These are phyloP conservation scores for Lipomyces sp. DNA, from an alignment of 805 yeast species.

Conservation along the genomic window DNA sequence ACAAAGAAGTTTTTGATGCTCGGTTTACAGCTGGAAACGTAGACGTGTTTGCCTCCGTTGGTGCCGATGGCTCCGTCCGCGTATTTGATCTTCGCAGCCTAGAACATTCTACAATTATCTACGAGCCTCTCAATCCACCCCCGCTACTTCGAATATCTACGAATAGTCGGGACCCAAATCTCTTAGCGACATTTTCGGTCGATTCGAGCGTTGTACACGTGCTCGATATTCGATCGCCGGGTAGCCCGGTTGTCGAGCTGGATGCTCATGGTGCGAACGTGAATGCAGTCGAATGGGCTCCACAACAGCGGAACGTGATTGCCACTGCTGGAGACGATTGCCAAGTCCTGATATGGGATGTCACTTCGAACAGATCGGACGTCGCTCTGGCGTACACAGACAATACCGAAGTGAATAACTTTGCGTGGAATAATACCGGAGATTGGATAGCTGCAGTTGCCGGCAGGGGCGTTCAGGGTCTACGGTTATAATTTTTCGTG, in stretches of 20 bases:
- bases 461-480: conserved; percentile 68
- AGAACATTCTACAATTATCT: conserved; percentile 94
- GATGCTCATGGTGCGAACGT: conserved; percentile 66
- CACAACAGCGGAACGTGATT: conserved; percentile 56
- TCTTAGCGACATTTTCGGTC: conserved; percentile 77
- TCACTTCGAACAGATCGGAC: conserved; percentile 46
- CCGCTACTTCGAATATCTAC: conserved; percentile 77
- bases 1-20: conserved; percentile 90
- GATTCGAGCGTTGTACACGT: conserved; percentile 63
- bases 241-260: conserved; percentile 67
- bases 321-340: conserved; percentile 68
- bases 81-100: conserved; percentile 73
- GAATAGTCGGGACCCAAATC: conserved; percentile 74
- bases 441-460: conserved; percentile 77
- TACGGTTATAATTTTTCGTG: conserved; percentile 31
- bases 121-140: conserved; percentile 52
- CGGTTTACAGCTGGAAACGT: conserved; percentile 71
- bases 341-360: conserved; percentile 60
- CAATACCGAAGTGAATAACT: conserved; percentile 69
- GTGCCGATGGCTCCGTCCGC: conserved; percentile 92
- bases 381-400: conserved; percentile 53
- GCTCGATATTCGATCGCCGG: conserved; percentile 85
- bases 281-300: conserved; percentile 83
- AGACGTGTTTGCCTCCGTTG: conserved; percentile 83
- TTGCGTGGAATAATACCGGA: conserved; percentile 68